Percentiles rank a stretch among this genome's conserved stretches.
Evolutionary conservation across 148 eudicot genomes (phyloP).

Genomic region (Spergularia bocconei): DNA sequence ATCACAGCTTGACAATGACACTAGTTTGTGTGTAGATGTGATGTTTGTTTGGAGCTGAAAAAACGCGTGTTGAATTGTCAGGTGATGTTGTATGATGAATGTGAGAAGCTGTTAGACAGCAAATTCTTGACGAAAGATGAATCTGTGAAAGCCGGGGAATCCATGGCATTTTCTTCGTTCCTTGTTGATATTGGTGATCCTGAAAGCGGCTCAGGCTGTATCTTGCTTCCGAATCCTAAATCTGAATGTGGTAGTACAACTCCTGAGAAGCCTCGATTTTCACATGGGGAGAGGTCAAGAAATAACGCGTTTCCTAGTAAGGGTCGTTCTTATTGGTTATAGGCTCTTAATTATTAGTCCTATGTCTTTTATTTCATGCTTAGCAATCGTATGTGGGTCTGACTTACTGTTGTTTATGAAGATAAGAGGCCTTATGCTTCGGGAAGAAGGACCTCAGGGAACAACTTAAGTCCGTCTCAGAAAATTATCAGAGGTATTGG

Average conservation of each 20-base stretch:
- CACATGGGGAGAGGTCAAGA: conserved; percentile 27
- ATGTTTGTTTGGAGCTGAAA: conserved; percentile 4
- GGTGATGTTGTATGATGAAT: conserved; percentile 69
- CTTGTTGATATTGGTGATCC: conserved; percentile 72
- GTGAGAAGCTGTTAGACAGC: conserved; percentile 51
- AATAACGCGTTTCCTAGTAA: conserved; percentile 23
- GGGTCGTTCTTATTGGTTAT: conserved; percentile 22
- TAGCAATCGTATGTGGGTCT: conserved; percentile 2
- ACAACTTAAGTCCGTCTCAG: conserved; percentile 71
- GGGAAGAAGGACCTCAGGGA: conserved; percentile 31
- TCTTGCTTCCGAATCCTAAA: conserved; percentile 26
- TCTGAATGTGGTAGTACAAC: conserved; percentile 26
- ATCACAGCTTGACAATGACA: not conserved
- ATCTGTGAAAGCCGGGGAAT: conserved; percentile 50
- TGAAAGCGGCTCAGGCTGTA: conserved; percentile 30
- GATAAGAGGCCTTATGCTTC: conserved; percentile 34
- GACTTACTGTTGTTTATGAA: conserved; percentile 21
- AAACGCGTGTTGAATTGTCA: conserved; percentile 20
- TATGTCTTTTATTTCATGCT: not conserved
- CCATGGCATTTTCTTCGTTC: conserved; percentile 53
- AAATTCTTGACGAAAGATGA: conserved; percentile 61
- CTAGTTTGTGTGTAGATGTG: not conserved
- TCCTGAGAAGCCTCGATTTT: conserved; percentile 28
- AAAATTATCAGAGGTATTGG: conserved; percentile 60
- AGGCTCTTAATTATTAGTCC: not conserved